Conservation (phyloP, 495 filamentous ascomycete genomes). For the Tuber melanosporum region DNA sequence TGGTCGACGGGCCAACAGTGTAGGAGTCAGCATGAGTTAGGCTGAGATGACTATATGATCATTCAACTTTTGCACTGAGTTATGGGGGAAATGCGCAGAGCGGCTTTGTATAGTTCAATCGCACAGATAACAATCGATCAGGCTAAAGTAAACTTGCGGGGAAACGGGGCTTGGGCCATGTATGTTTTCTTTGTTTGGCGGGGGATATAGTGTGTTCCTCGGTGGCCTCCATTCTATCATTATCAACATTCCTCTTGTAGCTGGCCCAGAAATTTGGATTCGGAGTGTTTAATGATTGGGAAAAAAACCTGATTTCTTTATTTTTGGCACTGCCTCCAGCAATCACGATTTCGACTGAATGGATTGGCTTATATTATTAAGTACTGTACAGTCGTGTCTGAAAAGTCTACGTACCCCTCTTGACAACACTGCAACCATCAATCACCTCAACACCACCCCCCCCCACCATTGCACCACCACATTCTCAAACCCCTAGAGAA, state of each 20-base stretch:
- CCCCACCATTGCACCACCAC: too few species aligned
- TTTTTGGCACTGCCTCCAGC: neutral
- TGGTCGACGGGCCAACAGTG: conserved; percentile 1
- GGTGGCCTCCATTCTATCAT: neutral
- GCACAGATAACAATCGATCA: conserved; percentile 21
- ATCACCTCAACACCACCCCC: too few species aligned
- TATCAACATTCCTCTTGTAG: neutral
- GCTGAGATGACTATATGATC: conserved; percentile 25
- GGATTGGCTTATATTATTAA: neutral
- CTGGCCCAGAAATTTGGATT: neutral
- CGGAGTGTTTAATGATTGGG: neutral
- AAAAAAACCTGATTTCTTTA: neutral
- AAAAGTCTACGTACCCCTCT: too few species aligned
- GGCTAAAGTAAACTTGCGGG: conserved; percentile 14
- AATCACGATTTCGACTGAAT: neutral
- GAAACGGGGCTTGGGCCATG: conserved; percentile 7
- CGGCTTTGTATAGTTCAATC: conserved; percentile 34
- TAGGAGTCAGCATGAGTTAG: conserved; percentile 13
- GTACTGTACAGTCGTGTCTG: too few species aligned
- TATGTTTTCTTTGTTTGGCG: conserved; percentile 11
- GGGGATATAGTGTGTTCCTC: conserved; percentile 18
- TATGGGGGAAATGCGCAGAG: conserved; percentile 3
- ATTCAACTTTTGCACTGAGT: conserved; percentile 11
- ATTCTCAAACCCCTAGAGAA: too few species aligned
- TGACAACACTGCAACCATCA: too few species aligned